These are phyloP conservation scores for Leccinum disarticulatum DNA, from an alignment of 768 basidiomycete genomes.

Conservation along the genomic window DNA sequence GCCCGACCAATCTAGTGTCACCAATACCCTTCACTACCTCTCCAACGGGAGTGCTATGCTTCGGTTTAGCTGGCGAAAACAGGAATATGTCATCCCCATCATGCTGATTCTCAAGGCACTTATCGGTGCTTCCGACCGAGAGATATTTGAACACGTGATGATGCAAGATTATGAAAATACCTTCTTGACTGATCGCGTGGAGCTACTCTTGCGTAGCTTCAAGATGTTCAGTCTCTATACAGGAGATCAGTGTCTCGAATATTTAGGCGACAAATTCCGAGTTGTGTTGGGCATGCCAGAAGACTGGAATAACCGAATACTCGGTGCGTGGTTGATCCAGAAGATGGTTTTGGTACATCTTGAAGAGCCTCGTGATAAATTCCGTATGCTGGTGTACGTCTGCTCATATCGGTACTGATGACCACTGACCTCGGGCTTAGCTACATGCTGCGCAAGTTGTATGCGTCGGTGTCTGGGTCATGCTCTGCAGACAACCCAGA, in stretches of 20 bases:
- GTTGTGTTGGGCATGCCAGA: conserved; percentile 89
- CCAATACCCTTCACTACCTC: conserved; percentile 97
- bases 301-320: conserved; percentile 82
- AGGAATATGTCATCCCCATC: conserved; percentile 97
- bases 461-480: conserved; percentile 82
- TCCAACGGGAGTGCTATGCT: conserved; percentile 96
- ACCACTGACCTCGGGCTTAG: conserved; percentile 41
- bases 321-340: conserved; percentile 81
- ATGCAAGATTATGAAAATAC: conserved; percentile 98
- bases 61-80: conserved; percentile 95
- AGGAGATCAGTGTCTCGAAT: conserved; percentile 89
- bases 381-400: conserved; percentile 82
- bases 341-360: conserved; percentile 92
- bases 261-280: conserved; percentile 95
- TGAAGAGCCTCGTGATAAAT: conserved; percentile 86
- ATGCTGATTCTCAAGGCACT: conserved; percentile 96
- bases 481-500: conserved; percentile 97
- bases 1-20: conserved; percentile 87
- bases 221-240: conserved; percentile 89
- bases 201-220: conserved; percentile 90
- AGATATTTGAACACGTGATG: conserved; percentile 94
- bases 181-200: conserved; percentile 95
- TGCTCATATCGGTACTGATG: background rate
- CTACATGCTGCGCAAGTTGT: conserved; percentile 97
- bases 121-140: conserved; percentile 87